Conservation (phyloP, 2,329 filamentous ascomycete species). For the Apiospora malaysiana region DNA sequence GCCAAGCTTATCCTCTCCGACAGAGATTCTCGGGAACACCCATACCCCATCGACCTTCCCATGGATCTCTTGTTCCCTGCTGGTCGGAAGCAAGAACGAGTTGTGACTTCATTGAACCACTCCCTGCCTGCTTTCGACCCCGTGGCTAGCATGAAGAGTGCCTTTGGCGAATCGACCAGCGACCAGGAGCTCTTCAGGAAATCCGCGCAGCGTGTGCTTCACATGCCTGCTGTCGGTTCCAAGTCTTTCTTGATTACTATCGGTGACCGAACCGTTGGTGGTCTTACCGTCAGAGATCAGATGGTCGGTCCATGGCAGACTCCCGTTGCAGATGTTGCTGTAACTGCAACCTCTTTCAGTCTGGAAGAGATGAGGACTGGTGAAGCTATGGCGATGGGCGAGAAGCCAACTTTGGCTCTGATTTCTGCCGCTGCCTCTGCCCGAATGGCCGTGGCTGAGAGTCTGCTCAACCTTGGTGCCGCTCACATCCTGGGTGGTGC, state of each 20-base stretch:
- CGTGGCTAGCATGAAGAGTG: slow-evolving; percentile 65
- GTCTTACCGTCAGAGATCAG: slow-evolving; percentile 86
- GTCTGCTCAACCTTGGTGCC: slow-evolving; percentile 90
- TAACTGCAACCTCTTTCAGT: slow-evolving; percentile 83
- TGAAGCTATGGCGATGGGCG: slow-evolving; percentile 94
- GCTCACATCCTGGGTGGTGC: slow-evolving; percentile 25
- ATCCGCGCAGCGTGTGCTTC: slow-evolving; percentile 81
- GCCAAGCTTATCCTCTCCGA: slow-evolving; percentile 72
- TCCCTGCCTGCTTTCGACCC: slow-evolving; percentile 66
- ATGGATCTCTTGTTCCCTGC: slow-evolving; percentile 28
- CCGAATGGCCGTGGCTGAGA: slow-evolving; percentile 95
- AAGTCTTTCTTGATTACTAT: slow-evolving; percentile 98
- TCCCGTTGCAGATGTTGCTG: slow-evolving; percentile 91
- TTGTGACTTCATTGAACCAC: slow-evolving; percentile 31
- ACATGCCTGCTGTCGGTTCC: slow-evolving; percentile 88
- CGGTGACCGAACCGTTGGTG: slow-evolving; percentile 89
- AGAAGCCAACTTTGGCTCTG: slow-evolving; percentile 86
- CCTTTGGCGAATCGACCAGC: slow-evolving; percentile 60
- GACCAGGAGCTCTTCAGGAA: slow-evolving; percentile 61
- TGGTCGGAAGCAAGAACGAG: slow-evolving; percentile 23
- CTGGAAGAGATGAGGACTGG: slow-evolving; percentile 70
- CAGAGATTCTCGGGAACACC: slow-evolving; percentile 29
- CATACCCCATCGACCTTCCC: slow-evolving; percentile 27
- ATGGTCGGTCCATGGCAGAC: slow-evolving; percentile 97
- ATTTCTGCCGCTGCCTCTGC: slow-evolving; percentile 91